Evolutionary conservation across 2,329 filamentous ascomycete genomes (phyloP).

Genomic region (Arthrobotrys sinensis): DNA sequence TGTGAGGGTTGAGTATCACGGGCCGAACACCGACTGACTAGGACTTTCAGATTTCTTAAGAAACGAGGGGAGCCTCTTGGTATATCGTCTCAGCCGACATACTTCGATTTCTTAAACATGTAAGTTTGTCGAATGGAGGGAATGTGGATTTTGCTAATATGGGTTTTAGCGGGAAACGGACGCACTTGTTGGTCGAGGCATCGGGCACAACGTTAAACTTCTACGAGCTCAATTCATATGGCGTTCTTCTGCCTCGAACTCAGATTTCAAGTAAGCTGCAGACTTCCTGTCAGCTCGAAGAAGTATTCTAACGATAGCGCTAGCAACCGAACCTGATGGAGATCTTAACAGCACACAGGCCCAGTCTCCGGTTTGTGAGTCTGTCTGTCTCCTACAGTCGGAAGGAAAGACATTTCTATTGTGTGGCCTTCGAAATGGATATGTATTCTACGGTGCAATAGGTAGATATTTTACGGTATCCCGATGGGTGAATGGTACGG

Average conservation of each 20-base stretch:
- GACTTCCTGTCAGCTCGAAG: neutral
- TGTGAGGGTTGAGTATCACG: neutral
- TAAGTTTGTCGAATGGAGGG: neutral
- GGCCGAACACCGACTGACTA: neutral
- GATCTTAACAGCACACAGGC: slow-evolving; percentile 35
- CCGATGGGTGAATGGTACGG: neutral
- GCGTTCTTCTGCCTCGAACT: neutral
- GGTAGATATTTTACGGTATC: slow-evolving; percentile 19
- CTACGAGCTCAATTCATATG: slow-evolving; percentile 17
- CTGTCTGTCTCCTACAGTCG: slow-evolving; percentile 59
- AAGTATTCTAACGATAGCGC: slow-evolving; percentile 39
- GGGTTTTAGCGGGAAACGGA: slow-evolving; percentile 16
- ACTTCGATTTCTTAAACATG: slow-evolving; percentile 47
- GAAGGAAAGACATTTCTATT: slow-evolving; percentile 65
- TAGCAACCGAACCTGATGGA: slow-evolving; percentile 42
- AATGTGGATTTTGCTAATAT: slow-evolving; percentile 15
- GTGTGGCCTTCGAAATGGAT: slow-evolving; percentile 70
- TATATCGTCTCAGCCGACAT: slow-evolving; percentile 42
- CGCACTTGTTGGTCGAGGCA: slow-evolving; percentile 27
- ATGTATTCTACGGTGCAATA: slow-evolving; percentile 65
- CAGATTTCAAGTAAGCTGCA: slow-evolving; percentile 59
- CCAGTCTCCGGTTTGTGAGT: slow-evolving; percentile 62
- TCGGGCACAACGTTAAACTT: slow-evolving; percentile 25
- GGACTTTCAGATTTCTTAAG: slow-evolving; percentile 32
- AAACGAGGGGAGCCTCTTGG: slow-evolving; percentile 25